Evolutionary conservation across 352 stramenopile species (phyloP), one percentile per base, ranked within the genome.

Genomic region (Pythium brassicae): DNA sequence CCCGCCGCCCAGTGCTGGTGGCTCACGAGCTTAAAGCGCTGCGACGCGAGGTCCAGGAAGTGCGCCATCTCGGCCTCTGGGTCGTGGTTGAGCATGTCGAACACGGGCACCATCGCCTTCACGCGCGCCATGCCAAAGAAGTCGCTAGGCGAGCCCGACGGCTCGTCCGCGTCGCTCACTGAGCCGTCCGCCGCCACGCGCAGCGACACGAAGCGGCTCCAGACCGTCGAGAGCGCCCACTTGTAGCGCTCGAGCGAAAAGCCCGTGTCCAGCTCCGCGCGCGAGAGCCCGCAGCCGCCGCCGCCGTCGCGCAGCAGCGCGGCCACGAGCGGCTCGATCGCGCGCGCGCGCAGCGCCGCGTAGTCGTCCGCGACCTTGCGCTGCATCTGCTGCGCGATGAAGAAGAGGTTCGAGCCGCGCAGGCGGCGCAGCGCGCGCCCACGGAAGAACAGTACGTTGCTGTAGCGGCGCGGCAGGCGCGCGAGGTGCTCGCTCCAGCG

Each of bases 1-100:
- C 81, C 81, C 6, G 83, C 81, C 17, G 69, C 61, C 67, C 80
- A 89, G 49, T 91, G 83, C 65, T 92, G 78, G 58, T 90, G 74
- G 42, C 68, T 88, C 39, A 87, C 74, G 22, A 94, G 72, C 59
- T 80, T 75, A 39, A 94, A 86, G 5, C 53, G 55, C 23, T 85
- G 54, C 23, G 63, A 71, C 0, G 69, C 53, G 27, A 68, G 47
- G 53, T 94, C 82, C 59, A 78, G 84, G 26, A 72, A 78, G 62
- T 94, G 83, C 4, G 64, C 76, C 72, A 92, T 85, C 59, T 90
- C 75, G 11, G 79, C 83, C 54, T 77, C 67, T 11, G 81, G 78
- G 59, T 90, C 74, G 61, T 94, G 81, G 63, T 94, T 94, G 50
- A 94, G 67, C 81, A 94, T 92, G 63, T 94, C 83, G 43, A 94